Conservation (phyloP, 257 asterid species). For the Solanum tarapatanum region DNA sequence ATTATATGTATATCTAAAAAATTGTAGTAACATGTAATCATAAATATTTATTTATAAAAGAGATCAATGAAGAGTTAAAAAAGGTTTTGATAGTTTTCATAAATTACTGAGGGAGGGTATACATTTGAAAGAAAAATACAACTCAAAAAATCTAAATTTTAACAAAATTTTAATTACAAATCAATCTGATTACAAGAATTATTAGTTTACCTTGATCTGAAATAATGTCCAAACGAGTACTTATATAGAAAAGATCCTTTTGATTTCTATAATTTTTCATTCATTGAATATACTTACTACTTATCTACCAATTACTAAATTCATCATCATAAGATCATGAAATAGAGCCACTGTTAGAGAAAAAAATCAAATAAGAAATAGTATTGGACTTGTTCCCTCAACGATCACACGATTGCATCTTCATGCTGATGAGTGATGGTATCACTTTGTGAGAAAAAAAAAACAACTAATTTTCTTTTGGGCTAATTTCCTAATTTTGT, state of each 20-base stretch:
- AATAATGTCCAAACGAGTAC: background rate
- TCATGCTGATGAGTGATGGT: background rate
- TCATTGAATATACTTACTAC: no score
- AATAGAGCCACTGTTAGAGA: background rate
- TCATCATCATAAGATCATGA: background rate
- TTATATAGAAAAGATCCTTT: no score
- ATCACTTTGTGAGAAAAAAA: background rate
- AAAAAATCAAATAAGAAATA: no score
- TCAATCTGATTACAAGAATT: no score
- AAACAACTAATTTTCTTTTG: background rate
- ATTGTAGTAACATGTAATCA: background rate
- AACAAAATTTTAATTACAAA: no score
- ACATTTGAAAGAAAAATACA: background rate
- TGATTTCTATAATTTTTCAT: no score
- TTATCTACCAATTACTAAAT: background rate
- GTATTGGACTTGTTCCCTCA: no score
- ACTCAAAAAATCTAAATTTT: background rate
- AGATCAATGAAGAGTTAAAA: background rate
- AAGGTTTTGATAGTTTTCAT: background rate
- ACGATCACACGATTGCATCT: background rate
- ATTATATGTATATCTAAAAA: no score
- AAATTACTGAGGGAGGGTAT: background rate
- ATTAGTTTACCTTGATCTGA: no score
- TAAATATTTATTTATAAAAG: no score
- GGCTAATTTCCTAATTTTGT: background rate